Percentiles rank a stretch among this genome's conserved stretches.
Conservation (phyloP, 2,329 filamentous ascomycete species). For the Cordyceps farinosa region DNA sequence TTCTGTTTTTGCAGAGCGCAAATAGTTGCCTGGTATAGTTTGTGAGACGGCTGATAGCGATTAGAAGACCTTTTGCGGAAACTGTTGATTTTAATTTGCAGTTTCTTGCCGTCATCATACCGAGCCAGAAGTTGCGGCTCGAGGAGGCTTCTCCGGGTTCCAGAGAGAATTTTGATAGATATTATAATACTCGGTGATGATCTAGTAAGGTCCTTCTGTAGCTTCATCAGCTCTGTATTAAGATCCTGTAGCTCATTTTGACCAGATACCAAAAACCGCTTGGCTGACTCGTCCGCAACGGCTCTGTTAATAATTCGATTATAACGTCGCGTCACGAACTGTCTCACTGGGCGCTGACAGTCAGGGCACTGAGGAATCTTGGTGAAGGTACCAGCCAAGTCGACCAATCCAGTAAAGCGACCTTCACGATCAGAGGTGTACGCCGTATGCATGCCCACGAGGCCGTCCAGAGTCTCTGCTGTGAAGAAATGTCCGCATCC, state of each 20-base stretch:
- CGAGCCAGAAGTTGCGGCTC: neutral
- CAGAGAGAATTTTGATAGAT: neutral
- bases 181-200: neutral
- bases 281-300: conserved; percentile 58
- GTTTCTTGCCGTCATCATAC: neutral
- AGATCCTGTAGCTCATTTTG: conserved; percentile 34
- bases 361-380: conserved; percentile 47
- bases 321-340: conserved; percentile 50
- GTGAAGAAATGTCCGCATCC: conserved; percentile 62
- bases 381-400: conserved; percentile 45
- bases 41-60: conserved; percentile 2
- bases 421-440: conserved; percentile 41
- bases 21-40: conserved; percentile 33
- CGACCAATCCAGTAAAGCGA: conserved; percentile 27
- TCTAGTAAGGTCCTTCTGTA: conserved; percentile 20
- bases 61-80: neutral
- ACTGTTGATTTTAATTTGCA: neutral
- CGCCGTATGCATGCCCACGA: conserved; percentile 49
- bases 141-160: neutral
- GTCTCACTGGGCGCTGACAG: conserved; percentile 55
- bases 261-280: conserved; percentile 49
- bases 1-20: neutral
- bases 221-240: conserved; percentile 24
- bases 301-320: conserved; percentile 56
- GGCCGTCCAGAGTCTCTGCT: conserved; percentile 54